A percentile compares a stretch with the other conserved stretches of the same genome.
phyloP scores from a whole-genome alignment of 768 basidiomycete genomes.

The Amanita muscaria region DNA sequence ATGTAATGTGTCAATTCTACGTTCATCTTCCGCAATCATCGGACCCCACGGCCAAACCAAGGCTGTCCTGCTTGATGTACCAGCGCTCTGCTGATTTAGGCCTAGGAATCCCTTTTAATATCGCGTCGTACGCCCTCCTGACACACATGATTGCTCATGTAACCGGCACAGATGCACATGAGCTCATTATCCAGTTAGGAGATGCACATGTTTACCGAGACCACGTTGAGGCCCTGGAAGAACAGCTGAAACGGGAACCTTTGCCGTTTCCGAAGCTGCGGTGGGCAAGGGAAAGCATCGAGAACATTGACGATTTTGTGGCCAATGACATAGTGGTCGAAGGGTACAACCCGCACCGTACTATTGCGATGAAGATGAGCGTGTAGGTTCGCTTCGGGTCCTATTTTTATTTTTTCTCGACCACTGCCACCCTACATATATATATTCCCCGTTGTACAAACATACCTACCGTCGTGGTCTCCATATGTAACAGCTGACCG shows the following conservation, averaged over 20 bases:
- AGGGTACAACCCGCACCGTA: conserved; percentile 76
- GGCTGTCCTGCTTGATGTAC: conserved; percentile 92
- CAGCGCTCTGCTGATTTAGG: conserved; percentile 97
- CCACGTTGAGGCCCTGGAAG: conserved; percentile 79
- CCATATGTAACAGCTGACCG: no score
- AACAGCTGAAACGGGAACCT: conserved; percentile 74
- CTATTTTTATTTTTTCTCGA: no score
- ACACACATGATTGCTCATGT: conserved; percentile 97
- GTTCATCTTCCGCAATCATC: conserved; percentile 71
- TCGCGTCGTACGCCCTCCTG: conserved; percentile 94
- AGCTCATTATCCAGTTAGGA: conserved; percentile 92
- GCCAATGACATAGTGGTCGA: conserved; percentile 79
- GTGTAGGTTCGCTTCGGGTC: no score
- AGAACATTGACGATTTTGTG: conserved; percentile 72
- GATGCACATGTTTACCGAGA: conserved; percentile 96
- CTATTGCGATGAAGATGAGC: conserved; percentile 95
- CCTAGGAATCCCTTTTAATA: conserved; percentile 97
- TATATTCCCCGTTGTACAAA: no score
- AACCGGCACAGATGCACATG: conserved; percentile 78
- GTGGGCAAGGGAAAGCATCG: conserved; percentile 58
- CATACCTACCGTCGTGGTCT: no score
- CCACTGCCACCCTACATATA: no score
- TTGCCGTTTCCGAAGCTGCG: conserved; percentile 73
- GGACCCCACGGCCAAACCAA: conserved; percentile 44
- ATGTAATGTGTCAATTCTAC: conserved; percentile 99